A percentile compares a stretch with the other conserved stretches of the same genome.
phyloP scores from a whole-genome alignment of 2,329 filamentous ascomycete species.

The Aureobasidium melanogenum region DNA sequence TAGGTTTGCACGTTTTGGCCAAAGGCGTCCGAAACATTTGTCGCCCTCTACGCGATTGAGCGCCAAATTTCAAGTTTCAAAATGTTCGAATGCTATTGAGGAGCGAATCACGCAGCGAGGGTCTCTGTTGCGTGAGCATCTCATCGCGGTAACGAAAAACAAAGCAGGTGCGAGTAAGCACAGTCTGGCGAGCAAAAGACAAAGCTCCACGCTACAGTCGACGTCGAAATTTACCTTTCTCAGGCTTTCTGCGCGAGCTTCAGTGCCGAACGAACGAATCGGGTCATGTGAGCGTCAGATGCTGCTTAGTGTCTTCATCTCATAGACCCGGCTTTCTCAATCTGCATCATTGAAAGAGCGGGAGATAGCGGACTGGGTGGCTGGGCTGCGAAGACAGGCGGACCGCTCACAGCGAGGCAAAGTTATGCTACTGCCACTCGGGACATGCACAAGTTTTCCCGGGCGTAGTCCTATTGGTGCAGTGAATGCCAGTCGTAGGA shows the following conservation, averaged over 20 bases:
- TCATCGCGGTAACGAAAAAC: neutral
- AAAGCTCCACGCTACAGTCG: conserved; percentile 14
- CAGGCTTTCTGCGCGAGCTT: conserved; percentile 16
- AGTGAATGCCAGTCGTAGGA: neutral
- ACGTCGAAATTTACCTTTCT: conserved; percentile 22
- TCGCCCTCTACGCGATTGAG: neutral
- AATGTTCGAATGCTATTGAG: neutral
- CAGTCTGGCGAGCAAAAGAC: neutral
- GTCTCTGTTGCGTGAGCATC: neutral
- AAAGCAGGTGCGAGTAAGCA: conserved; percentile 2
- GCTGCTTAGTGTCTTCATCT: conserved; percentile 15
- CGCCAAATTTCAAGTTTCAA: conserved; percentile 6
- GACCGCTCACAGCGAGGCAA: neutral
- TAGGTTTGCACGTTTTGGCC: neutral
- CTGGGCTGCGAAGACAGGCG: neutral
- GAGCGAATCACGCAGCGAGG: neutral
- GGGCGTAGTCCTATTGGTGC: conserved; percentile 4
- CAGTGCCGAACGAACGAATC: neutral
- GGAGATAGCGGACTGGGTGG: neutral
- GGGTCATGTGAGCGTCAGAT: conserved; percentile 21
- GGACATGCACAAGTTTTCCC: neutral
- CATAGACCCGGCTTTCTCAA: neutral
- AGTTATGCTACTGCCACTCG: neutral
- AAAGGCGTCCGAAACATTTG: neutral
- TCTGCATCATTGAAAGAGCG: neutral